phyloP scores from a whole-genome alignment of 768 basidiomycete species.

The Lactifluus subvellereus region DNA sequence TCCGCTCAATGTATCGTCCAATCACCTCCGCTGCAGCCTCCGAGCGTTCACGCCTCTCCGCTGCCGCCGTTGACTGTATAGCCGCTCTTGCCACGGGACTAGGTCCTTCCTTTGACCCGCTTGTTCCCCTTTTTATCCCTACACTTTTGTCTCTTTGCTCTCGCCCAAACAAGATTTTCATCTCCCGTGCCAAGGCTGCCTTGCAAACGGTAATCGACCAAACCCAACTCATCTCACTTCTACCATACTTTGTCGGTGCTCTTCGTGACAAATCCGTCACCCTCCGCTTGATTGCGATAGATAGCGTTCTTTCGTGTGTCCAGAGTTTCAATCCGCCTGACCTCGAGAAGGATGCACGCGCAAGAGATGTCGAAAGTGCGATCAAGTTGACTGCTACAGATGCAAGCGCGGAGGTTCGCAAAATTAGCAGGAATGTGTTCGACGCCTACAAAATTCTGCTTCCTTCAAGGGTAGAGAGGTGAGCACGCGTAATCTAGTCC shows the following conservation, averaged over 20 bases:
- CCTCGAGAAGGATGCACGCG: conserved; percentile 61
- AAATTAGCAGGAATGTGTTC: conserved; percentile 62
- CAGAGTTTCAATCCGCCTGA: conserved; percentile 78
- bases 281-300: conserved; percentile 58
- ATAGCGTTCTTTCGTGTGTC: conserved; percentile 58
- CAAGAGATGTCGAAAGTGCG: conserved; percentile 60
- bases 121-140: conserved; percentile 64
- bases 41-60: conserved; percentile 68
- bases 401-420: conserved; percentile 70
- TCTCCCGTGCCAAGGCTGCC: conserved; percentile 56
- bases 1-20: conserved; percentile 49
- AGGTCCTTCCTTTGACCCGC: conserved; percentile 56
- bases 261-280: conserved; percentile 64
- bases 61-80: conserved; percentile 60
- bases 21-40: conserved; percentile 59
- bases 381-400: conserved; percentile 66
- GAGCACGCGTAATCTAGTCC: conserved; percentile 24
- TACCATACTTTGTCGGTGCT: conserved; percentile 53
- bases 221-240: conserved; percentile 59
- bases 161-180: conserved; percentile 74
- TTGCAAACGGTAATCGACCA: conserved; percentile 57
- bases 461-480: conserved; percentile 65
- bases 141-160: conserved; percentile 60
- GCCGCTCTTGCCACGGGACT: conserved; percentile 47
- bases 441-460: conserved; percentile 69